phyloP scores from a whole-genome alignment of 306 rosid species.

The Vigna angularis region DNA sequence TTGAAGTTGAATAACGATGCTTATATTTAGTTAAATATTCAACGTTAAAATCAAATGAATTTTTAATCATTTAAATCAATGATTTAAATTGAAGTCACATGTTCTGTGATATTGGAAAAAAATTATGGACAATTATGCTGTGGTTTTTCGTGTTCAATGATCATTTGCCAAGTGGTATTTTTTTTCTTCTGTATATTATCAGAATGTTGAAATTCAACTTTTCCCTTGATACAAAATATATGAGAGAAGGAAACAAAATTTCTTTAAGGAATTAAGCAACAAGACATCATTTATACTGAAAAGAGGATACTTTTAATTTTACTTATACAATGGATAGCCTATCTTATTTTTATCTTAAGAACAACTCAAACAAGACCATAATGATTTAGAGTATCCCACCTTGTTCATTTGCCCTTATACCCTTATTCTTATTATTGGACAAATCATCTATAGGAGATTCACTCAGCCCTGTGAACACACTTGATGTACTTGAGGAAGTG shows the following conservation, averaged over 20 bases:
- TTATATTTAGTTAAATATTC: no score
- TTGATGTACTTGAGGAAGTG: slow-evolving; percentile 41
- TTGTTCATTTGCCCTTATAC: background rate
- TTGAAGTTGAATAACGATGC: no score
- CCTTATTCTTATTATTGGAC: slow-evolving; percentile 1
- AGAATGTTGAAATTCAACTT: background rate
- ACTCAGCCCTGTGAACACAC: slow-evolving; percentile 27
- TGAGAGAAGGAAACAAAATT: background rate
- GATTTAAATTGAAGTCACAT: no score
- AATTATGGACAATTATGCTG: no score
- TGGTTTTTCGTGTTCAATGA: no score
- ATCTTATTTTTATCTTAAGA: no score
- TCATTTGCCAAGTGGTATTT: no score
- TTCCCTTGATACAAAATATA: background rate
- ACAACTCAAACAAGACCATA: slow-evolving; percentile 18
- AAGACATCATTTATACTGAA: background rate
- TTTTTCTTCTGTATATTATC: no score
- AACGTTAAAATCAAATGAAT: no score
- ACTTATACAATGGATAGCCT: background rate
- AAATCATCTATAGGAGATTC: slow-evolving; percentile 23
- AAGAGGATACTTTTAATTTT: background rate
- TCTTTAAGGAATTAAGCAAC: background rate
- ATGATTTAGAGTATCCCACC: slow-evolving; percentile 2
- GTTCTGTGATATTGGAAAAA: no score
- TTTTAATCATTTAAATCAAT: no score